Base-by-base conservation (phyloP, 805 yeast genomes). In the Kockiozyma suomiensis region DNA sequence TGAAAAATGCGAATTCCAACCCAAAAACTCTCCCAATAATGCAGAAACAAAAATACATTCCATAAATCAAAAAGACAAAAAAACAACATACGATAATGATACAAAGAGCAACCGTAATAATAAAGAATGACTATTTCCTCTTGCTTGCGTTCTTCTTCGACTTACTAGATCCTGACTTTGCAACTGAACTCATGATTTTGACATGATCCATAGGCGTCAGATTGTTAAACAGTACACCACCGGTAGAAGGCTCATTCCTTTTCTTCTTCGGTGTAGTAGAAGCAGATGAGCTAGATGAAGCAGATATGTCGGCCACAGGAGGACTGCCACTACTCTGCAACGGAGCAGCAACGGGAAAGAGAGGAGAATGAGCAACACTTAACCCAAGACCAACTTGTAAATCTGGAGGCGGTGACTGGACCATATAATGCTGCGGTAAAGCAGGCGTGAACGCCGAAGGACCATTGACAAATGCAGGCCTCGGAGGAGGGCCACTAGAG, bases 101-200 rank as follows among this genome's bases (percentile, higher is more conserved):
- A 50, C 15, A 32, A 12, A 38, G 35, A 33, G 28, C 2, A 17
- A 35, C 33, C 17, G 42, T 38, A 38, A n/a, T 4, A 28, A 25
- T n/a, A n/a, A 26, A 40, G 46, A 23, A 28, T 37, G 33, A n/a
- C 33, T 41, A 42, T 32, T 32, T 41, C 32, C 25, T 21, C 46
- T 54, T 54, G 30, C 30, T 40, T 7, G 32, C 15, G 25, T 6
- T 46, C 48, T 47, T 48, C 46, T 54, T 54, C 28, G 58, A 43
- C 51, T 50, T 56, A 35, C 48, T 50, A 4, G 59, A 56, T 23
- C 59, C 59, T 2, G 59, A 56, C 37, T 56, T 56, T 13, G 59
- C 59, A n/a, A 56, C 59, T 10, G 55, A 49, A 23, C 48, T 43
- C 59, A 56, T 56, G 47, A 56, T 56, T 41, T 56, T 56, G 19